Evolutionary conservation across 331 rosid genomes (phyloP).

Genomic region (Telfairia occidentalis): DNA sequence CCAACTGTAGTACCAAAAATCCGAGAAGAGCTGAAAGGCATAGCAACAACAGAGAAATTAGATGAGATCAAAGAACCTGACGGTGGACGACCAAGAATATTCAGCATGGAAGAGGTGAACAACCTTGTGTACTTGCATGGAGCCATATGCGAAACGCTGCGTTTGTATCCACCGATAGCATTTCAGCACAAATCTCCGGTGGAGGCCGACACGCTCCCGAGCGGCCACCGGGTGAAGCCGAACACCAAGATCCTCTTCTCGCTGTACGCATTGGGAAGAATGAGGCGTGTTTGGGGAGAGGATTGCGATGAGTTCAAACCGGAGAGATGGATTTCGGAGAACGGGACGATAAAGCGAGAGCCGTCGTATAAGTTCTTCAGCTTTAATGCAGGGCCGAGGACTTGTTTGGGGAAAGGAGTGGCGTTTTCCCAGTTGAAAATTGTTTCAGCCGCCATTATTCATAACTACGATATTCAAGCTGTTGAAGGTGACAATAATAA

Average conservation of each 20-base stretch:
- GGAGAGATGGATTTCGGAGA: constrained; percentile 47
- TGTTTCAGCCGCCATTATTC: constrained; percentile 19
- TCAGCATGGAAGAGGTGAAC: constrained; percentile 11
- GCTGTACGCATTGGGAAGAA: constrained; percentile 37
- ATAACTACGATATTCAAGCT: constrained; percentile 17
- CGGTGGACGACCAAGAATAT: background rate
- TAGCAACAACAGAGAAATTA: background rate
- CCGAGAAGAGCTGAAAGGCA: constrained; percentile 27
- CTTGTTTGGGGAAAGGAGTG: constrained; percentile 38
- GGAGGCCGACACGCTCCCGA: constrained; percentile 26
- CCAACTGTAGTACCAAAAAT: constrained; percentile 32
- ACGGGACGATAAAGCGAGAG: constrained; percentile 15
- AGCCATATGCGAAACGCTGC: constrained; percentile 27
- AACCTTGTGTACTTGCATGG: constrained; percentile 33
- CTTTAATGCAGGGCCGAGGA: constrained; percentile 36
- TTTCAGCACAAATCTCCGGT: constrained; percentile 16
- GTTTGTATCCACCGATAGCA: constrained; percentile 30
- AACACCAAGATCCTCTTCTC: constrained; percentile 6
- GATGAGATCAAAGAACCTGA: too few relatives aligned
- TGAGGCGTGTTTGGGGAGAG: constrained; percentile 20
- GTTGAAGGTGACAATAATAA: constrained; percentile 6
- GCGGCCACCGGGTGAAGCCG: constrained; percentile 27
- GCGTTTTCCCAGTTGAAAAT: constrained; percentile 32
- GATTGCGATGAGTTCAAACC: constrained; percentile 46
- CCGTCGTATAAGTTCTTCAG: constrained; percentile 33